Evolutionary conservation across 2,329 filamentous ascomycete species (phyloP).

Genomic region (Pseudogymnoascus sp.): DNA sequence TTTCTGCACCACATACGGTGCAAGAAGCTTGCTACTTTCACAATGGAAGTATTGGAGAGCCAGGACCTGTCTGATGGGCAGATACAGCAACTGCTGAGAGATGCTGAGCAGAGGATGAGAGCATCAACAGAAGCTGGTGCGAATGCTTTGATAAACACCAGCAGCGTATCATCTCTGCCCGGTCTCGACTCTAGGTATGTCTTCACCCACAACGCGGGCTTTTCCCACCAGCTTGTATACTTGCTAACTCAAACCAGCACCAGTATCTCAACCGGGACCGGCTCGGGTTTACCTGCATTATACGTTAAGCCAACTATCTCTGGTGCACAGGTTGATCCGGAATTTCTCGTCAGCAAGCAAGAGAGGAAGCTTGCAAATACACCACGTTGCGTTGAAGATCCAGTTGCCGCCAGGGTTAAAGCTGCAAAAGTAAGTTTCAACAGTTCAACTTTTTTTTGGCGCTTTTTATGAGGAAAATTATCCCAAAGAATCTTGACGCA

Average conservation of each 20-base stretch:
- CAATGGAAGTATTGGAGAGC: constrained; percentile 14
- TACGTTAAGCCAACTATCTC: constrained; percentile 47
- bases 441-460: not conserved
- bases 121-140: constrained; percentile 31
- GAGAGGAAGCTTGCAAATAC: constrained; percentile 40
- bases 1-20: constrained; percentile 6
- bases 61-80: constrained; percentile 54
- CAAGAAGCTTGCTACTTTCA: not conserved
- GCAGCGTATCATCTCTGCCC: constrained; percentile 14
- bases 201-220: not conserved
- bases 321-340: constrained; percentile 45
- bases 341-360: constrained; percentile 41
- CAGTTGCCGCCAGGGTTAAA: constrained; percentile 38
- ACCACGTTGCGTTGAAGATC: constrained; percentile 48
- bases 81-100: constrained; percentile 54
- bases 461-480: constrained; percentile 67
- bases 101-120: constrained; percentile 53
- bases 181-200: constrained; percentile 10
- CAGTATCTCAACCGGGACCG: constrained; percentile 9
- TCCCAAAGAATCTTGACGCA: constrained; percentile 67
- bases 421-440: constrained; percentile 43
- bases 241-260: not conserved
- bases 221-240: not conserved
- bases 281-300: constrained; percentile 34
- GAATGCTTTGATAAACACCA: constrained; percentile 14